Conservation (phyloP, 345 rosid species). For the Balakata baccata region DNA sequence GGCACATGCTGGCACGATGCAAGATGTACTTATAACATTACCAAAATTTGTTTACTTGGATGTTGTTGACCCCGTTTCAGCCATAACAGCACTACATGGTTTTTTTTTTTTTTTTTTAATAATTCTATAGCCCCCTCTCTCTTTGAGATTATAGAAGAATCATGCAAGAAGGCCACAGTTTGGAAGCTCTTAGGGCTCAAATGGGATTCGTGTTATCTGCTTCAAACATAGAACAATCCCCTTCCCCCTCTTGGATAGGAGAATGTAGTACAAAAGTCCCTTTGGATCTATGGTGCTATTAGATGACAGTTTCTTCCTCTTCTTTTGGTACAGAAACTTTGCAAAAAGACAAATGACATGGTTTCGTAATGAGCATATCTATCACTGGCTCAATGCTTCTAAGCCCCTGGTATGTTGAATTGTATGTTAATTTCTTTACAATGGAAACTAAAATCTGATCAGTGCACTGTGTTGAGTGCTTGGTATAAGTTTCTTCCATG, state of each 20-base stretch:
- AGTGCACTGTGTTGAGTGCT: neutral
- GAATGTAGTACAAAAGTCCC: neutral
- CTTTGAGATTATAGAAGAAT: neutral
- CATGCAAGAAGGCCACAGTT: neutral
- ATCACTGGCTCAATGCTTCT: constrained; percentile 93
- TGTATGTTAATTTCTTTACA: neutral
- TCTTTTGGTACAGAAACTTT: constrained; percentile 58
- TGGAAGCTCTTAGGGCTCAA: neutral
- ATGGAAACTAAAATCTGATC: neutral
- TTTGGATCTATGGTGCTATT: neutral
- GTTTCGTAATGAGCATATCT: constrained; percentile 77
- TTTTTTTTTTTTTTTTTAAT: neutral
- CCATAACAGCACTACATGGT: neutral
- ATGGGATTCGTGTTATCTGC: neutral
- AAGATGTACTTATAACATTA: neutral
- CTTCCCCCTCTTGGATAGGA: neutral
- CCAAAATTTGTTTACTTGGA: neutral
- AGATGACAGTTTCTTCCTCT: constrained; percentile 6
- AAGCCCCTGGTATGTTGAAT: constrained; percentile 59
- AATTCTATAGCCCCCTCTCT: neutral
- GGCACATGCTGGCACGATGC: neutral
- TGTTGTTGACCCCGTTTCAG: neutral
- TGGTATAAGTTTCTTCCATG: neutral
- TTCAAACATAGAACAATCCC: neutral
- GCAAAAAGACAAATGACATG: constrained; percentile 95